A percentile compares a stretch with the other conserved stretches of the same genome.
Evolutionary conservation across 192 early-diverging fungal species (phyloP).

Genomic region (Geranomyces variabilis): DNA sequence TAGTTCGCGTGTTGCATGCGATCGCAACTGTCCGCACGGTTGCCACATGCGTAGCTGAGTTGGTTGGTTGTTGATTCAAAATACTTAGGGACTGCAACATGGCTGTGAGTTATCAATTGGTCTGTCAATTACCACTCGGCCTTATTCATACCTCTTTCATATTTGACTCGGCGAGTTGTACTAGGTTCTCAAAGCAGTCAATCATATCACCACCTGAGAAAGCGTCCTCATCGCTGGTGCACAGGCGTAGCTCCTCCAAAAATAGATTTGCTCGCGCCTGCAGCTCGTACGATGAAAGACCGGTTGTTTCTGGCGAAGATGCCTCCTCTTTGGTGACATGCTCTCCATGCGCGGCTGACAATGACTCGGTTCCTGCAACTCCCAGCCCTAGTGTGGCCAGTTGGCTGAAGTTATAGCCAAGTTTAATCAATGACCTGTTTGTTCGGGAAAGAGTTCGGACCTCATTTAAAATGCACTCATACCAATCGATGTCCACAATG

Average conservation of each 20-base stretch:
- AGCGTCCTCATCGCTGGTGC: slow-evolving; percentile 20
- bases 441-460: background rate
- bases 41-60: background rate
- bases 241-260: slow-evolving; percentile 15
- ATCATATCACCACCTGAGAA: slow-evolving; percentile 14
- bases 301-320: background rate
- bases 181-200: slow-evolving; percentile 7
- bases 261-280: slow-evolving; percentile 4
- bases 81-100: slow-evolving; percentile 17
- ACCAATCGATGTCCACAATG: slow-evolving; percentile 33
- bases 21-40: background rate
- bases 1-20: slow-evolving; percentile 6
- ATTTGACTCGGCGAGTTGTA: background rate
- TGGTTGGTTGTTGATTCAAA: slow-evolving; percentile 3
- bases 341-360: no score
- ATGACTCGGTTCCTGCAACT: background rate
- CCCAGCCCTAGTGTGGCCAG: slow-evolving; percentile 1
- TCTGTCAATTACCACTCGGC: background rate
- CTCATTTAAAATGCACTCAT: background rate
- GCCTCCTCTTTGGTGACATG: no score
- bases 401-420: background rate
- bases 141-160: slow-evolving; percentile 20
- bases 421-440: background rate
- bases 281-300: background rate
- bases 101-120: background rate